Evolutionary conservation across 2,329 filamentous ascomycete species (phyloP).

Genomic region (Penicillium sp.): DNA sequence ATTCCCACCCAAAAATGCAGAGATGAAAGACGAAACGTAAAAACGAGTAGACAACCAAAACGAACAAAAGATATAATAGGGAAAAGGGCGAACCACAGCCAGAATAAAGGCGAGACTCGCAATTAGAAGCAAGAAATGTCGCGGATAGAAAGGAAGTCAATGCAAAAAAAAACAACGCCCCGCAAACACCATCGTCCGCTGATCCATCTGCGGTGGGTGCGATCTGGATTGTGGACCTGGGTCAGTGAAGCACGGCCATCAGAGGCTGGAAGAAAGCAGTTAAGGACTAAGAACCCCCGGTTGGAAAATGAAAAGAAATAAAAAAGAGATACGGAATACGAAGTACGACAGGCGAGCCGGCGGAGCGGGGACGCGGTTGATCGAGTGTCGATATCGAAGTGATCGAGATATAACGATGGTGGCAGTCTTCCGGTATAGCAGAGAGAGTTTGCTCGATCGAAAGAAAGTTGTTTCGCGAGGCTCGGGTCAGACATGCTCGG

Average conservation of each 20-base stretch:
- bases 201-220: conserved; percentile 12
- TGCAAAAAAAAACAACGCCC: conserved; percentile 1
- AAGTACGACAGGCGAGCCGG: neutral
- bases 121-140: too few species aligned
- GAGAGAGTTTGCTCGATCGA: neutral
- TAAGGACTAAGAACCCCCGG: conserved; percentile 15
- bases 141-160: too few species aligned
- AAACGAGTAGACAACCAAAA: conserved; percentile 1
- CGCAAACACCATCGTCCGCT: conserved; percentile 10
- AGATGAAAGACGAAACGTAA: neutral
- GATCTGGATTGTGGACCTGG: conserved; percentile 15
- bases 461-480: neutral
- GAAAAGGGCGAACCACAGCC: neutral
- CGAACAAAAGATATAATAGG: conserved; percentile 3
- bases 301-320: conserved; percentile 7
- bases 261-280: conserved; percentile 2
- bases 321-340: conserved; percentile 5
- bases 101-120: neutral
- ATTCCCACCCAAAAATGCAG: too few species aligned
- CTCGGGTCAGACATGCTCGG: too few species aligned
- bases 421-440: neutral
- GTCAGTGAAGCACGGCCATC: conserved; percentile 15
- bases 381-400: neutral
- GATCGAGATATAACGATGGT: neutral
- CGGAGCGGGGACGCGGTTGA: neutral